Percentiles rank a stretch among this genome's conserved stretches.
phyloP scores from a whole-genome alignment of 2,329 filamentous ascomycete genomes.

The Uncinocarpus reesii region DNA sequence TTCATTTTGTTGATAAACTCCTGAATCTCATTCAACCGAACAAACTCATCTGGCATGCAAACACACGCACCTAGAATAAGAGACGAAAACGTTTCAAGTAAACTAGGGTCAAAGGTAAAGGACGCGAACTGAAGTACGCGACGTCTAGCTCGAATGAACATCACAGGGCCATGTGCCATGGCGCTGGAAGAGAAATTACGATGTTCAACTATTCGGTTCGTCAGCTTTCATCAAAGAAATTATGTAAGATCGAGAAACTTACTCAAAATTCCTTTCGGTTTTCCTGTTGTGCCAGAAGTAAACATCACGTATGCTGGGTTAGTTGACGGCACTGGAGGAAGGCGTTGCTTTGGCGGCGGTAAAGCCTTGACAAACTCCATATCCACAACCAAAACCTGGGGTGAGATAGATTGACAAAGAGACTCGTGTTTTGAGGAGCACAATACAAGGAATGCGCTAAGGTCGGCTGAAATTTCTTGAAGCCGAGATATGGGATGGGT shows the following conservation, averaged over 20 bases:
- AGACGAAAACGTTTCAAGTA: slow-evolving; percentile 43
- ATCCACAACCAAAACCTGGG: slow-evolving; percentile 11
- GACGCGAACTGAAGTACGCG: slow-evolving; percentile 47
- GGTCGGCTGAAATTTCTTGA: slow-evolving; percentile 19
- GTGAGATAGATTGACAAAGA: slow-evolving; percentile 10
- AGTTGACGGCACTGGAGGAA: slow-evolving; percentile 11
- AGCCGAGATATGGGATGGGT: slow-evolving; percentile 23
- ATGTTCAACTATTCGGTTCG: slow-evolving; percentile 38
- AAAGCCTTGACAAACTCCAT: slow-evolving; percentile 12
- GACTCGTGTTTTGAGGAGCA: slow-evolving; percentile 14
- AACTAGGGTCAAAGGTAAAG: slow-evolving; percentile 41
- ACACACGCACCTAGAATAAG: slow-evolving; percentile 47
- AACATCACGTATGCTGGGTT: slow-evolving; percentile 46
- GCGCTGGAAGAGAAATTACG: slow-evolving; percentile 46
- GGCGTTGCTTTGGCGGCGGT: slow-evolving; percentile 11
- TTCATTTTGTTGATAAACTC: slow-evolving; percentile 39
- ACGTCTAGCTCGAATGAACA: slow-evolving; percentile 37
- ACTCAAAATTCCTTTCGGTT: slow-evolving; percentile 49
- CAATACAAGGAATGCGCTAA: slow-evolving; percentile 18
- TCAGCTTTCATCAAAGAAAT: neutral
- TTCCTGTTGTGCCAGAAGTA: slow-evolving; percentile 42
- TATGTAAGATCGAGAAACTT: slow-evolving; percentile 29
- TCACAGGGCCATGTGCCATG: slow-evolving; percentile 40
- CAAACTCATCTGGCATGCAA: slow-evolving; percentile 45
- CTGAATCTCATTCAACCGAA: slow-evolving; percentile 42